A percentile compares a stretch with the other conserved stretches of the same genome.
Conservation (phyloP, 495 filamentous ascomycete genomes). For the Cairneyella variabilis region DNA sequence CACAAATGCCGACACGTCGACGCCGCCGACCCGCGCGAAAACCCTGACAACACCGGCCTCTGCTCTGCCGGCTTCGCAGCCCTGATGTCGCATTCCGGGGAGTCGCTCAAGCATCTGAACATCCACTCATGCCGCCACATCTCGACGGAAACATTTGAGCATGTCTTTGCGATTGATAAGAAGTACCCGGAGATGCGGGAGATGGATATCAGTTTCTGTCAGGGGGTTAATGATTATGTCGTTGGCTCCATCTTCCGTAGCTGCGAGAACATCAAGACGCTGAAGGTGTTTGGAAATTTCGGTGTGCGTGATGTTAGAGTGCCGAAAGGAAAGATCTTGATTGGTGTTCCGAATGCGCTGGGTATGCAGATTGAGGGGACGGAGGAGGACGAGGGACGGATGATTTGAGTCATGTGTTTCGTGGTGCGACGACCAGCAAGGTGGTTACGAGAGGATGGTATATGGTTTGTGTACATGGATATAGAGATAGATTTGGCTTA, state of each 20-base stretch:
- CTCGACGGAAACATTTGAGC: conserved; percentile 58
- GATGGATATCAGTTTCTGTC: conserved; percentile 76
- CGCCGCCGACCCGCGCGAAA: conserved; percentile 45
- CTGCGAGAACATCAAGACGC: conserved; percentile 66
- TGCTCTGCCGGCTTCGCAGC: conserved; percentile 69
- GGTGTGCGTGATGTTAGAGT: conserved; percentile 61
- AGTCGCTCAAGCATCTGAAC: conserved; percentile 57
- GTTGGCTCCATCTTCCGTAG: conserved; percentile 67
- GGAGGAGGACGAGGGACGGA: conserved; percentile 19
- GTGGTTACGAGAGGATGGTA: too few species aligned
- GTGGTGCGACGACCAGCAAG: too few species aligned
- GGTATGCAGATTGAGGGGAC: conserved; percentile 51
- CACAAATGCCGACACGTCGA: conserved; percentile 72
- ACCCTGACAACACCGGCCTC: conserved; percentile 63
- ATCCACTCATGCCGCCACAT: conserved; percentile 80
- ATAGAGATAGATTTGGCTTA: too few species aligned
- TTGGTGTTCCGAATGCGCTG: conserved; percentile 68
- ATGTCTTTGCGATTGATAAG: conserved; percentile 58
- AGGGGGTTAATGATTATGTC: conserved; percentile 68
- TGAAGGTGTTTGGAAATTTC: conserved; percentile 68
- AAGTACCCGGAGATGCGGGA: conserved; percentile 63
- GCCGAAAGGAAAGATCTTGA: conserved; percentile 68
- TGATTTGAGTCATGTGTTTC: too few species aligned
- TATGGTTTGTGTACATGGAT: too few species aligned
- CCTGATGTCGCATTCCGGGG: conserved; percentile 80